Percentiles rank a stretch among this genome's conserved stretches.
These are phyloP conservation scores for Candida palmyrensis DNA, from an alignment of 805 yeast species.

Conservation along the genomic window DNA sequence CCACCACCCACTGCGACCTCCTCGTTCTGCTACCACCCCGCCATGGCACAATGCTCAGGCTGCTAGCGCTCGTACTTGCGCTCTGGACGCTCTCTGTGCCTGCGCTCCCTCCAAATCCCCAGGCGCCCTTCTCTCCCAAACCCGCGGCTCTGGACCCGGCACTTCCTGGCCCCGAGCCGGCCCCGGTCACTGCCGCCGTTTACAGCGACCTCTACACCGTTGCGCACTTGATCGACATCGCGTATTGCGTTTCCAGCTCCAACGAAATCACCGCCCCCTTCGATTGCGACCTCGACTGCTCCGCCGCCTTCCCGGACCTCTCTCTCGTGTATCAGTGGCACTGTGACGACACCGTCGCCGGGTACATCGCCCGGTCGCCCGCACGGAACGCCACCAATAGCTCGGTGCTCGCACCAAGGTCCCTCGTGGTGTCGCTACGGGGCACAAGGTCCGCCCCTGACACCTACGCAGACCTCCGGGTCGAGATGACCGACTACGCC, in stretches of 20 bases:
- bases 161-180: not conserved
- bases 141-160: not conserved
- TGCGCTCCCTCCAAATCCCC: not conserved
- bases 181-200: slow-evolving; percentile 16
- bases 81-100: not conserved
- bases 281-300: slow-evolving; percentile 32
- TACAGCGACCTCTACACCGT: slow-evolving; percentile 28
- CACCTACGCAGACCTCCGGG: slow-evolving; percentile 33
- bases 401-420: slow-evolving; percentile 12
- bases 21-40: no score
- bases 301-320: slow-evolving; percentile 28
- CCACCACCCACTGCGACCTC: no score
- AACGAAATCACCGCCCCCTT: slow-evolving; percentile 31
- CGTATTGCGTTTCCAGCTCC: slow-evolving; percentile 34
- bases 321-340: slow-evolving; percentile 38
- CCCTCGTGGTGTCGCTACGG: slow-evolving; percentile 31
- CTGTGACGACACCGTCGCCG: slow-evolving; percentile 31
- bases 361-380: slow-evolving; percentile 32
- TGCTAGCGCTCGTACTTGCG: not conserved
- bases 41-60: not conserved
- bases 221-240: slow-evolving; percentile 39
- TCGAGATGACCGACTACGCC: slow-evolving; percentile 27
- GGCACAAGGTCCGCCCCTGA: slow-evolving; percentile 41
- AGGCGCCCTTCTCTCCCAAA: not conserved
- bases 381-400: slow-evolving; percentile 16